Evolutionary conservation across 1,284 basidiomycete species (phyloP), one percentile per base, ranked within the genome.

Genomic region (Amylostereum areolatum): DNA sequence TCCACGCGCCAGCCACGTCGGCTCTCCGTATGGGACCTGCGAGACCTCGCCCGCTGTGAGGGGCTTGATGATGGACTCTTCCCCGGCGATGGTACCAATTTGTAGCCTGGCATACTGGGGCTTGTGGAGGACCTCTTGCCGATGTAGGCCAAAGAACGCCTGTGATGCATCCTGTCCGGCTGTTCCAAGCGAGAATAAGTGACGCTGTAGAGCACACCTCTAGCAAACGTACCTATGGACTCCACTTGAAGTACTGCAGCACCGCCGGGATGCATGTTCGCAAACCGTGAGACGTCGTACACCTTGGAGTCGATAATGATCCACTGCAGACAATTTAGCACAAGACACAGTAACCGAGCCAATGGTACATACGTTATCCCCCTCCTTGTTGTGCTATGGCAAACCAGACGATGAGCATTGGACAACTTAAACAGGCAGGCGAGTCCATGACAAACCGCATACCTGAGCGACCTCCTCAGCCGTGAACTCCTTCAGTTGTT

Each of bases 131-230:
- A 97, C 84, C 61, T 97, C 92, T 43, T 88, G 82, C 27, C 92
- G 78, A 65, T 97, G 94, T 46, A 97, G 77, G n/a, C 89, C 85
- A 57, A 89, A 97, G 78, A 97, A 97, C 1, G 78, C 78, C 32
- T 92, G 74, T 2, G 94, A 96, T 0, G 92, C 90, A 58, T 97
- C 94, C 62, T 90, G 77, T 5, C 84, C 84, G 32, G 82, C 83
- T 77, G 51, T 30, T 10, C 4, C 1, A 8, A 24, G 2, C 39
- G 36, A 43, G 30, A 39, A 41, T 36, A n/a, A 24, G 29, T 24
- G 36, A 27, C 4, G 28, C 9, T 4, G 3, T 7, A n/a, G 2
- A 10, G 39, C 10, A 18, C 18, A 18, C 18, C 1, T 18, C 9
- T 27, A 25, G 35, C 12, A 47, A 12, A 45, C 24, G 48, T 54